Percentiles rank a stretch among this genome's conserved stretches.
phyloP scores from a whole-genome alignment of 169 alveolate genomes.

The Miamiensis avidus region DNA sequence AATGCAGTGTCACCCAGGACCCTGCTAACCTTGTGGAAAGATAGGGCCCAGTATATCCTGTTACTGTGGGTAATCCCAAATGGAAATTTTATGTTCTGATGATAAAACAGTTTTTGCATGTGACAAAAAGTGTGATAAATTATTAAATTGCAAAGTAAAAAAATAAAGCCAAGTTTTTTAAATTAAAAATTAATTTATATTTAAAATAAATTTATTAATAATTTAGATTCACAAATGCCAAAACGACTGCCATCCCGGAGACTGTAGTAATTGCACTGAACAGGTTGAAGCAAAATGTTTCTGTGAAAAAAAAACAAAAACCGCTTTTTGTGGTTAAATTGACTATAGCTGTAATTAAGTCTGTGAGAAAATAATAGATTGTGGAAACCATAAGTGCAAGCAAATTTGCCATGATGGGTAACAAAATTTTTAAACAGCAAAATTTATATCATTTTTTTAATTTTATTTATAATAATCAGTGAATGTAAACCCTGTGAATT shows the following conservation, averaged over 20 bases:
- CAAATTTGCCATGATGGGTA: slow-evolving; percentile 75
- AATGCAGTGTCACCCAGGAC: slow-evolving; percentile 84
- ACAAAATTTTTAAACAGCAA: background rate
- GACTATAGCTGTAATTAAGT: slow-evolving; percentile 60
- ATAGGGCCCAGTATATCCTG: slow-evolving; percentile 67
- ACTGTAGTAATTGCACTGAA: slow-evolving; percentile 67
- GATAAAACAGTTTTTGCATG: slow-evolving; percentile 65
- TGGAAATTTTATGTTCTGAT: slow-evolving; percentile 69
- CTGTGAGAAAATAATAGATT: slow-evolving; percentile 69
- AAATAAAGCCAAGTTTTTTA: slow-evolving; percentile 30
- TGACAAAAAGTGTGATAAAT: slow-evolving; percentile 72
- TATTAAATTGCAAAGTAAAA: slow-evolving; percentile 64
- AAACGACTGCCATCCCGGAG: slow-evolving; percentile 73
- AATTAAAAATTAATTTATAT: slow-evolving; percentile 19
- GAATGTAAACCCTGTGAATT: slow-evolving; percentile 69
- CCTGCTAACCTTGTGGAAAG: slow-evolving; percentile 86
- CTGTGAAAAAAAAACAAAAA: slow-evolving; percentile 72
- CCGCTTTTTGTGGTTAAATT: slow-evolving; percentile 61
- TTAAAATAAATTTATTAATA: slow-evolving; percentile 10
- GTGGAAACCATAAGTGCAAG: slow-evolving; percentile 76
- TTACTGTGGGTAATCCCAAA: slow-evolving; percentile 75
- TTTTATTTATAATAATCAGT: background rate
- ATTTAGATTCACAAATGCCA: slow-evolving; percentile 3
- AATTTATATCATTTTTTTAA: background rate
- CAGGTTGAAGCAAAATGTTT: slow-evolving; percentile 53